Conservation (phyloP, 1,139 yeast species). For the Lodderomyces orthopsilosis region DNA sequence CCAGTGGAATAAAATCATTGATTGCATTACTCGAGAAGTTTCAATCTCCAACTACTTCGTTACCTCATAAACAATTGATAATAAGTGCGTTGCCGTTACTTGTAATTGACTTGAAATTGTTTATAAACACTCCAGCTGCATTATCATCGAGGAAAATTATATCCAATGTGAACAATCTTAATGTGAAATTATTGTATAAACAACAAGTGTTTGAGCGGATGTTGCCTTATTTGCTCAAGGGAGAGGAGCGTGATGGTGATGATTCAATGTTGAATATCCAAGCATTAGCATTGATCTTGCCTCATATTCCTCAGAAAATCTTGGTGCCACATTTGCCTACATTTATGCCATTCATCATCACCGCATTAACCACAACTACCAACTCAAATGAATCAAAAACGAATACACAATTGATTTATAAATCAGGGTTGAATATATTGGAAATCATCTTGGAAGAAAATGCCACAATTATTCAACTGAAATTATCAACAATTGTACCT, state of each 20-base stretch:
- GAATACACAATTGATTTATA: slow-evolving; percentile 33
- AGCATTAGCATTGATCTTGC: slow-evolving; percentile 65
- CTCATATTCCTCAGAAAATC: slow-evolving; percentile 40
- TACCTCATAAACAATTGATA: slow-evolving; percentile 18
- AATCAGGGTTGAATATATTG: slow-evolving; percentile 59
- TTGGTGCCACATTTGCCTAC: slow-evolving; percentile 45
- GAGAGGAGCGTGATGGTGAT: slow-evolving; percentile 16
- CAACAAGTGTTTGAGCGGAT: slow-evolving; percentile 69
- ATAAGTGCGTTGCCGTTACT: slow-evolving; percentile 62
- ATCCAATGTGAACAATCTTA: slow-evolving; percentile 51
- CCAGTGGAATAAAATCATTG: slow-evolving; percentile 40
- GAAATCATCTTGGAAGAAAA: slow-evolving; percentile 52
- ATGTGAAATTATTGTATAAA: slow-evolving; percentile 66
- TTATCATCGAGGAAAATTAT: slow-evolving; percentile 28
- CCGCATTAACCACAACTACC: slow-evolving; percentile 41
- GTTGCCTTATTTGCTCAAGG: slow-evolving; percentile 49
- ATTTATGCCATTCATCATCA: slow-evolving; percentile 69
- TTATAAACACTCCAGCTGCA: slow-evolving; percentile 34
- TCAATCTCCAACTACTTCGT: slow-evolving; percentile 26
- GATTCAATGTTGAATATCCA: slow-evolving; percentile 31
- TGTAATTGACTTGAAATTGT: slow-evolving; percentile 61
- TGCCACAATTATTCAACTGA: slow-evolving; percentile 33
- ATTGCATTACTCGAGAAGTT: slow-evolving; percentile 38
- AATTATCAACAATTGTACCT: slow-evolving; percentile 58
- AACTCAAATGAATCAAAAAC: background rate